Evolutionary conservation across 306 rosid species (phyloP).

Genomic region (Alnus rubra): DNA sequence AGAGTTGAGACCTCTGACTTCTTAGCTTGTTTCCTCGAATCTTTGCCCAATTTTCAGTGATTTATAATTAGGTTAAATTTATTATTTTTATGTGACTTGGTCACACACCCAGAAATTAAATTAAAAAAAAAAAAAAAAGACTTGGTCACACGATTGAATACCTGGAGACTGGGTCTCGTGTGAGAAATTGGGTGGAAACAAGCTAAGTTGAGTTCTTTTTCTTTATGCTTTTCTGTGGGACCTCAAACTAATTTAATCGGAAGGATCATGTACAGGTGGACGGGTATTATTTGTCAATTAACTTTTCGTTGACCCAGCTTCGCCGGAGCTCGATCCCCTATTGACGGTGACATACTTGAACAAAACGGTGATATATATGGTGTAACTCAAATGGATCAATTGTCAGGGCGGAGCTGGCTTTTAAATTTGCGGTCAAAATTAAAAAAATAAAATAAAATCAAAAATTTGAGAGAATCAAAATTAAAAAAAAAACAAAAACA

Average conservation of each 20-base stretch:
- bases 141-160: background rate
- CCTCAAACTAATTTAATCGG: background rate
- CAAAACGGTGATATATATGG: too few species aligned
- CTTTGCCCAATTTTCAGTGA: background rate
- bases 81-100: background rate
- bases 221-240: background rate
- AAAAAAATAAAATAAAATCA: too few species aligned
- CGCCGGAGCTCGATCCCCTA: too few species aligned
- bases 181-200: background rate
- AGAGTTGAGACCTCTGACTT: background rate
- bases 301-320: slow-evolving; percentile 4
- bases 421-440: too few species aligned
- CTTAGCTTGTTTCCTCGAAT: background rate
- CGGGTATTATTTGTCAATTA: background rate
- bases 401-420: too few species aligned
- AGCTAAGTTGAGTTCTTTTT: background rate
- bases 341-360: too few species aligned
- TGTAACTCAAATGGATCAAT: too few species aligned
- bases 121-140: background rate
- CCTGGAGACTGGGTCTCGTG: background rate
- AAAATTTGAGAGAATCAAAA: too few species aligned
- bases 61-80: too few species aligned
- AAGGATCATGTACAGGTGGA: background rate
- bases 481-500: too few species aligned
- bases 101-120: background rate